phyloP scores from a whole-genome alignment of 768 basidiomycete species.

The Gloeopeniophorella convolvens region DNA sequence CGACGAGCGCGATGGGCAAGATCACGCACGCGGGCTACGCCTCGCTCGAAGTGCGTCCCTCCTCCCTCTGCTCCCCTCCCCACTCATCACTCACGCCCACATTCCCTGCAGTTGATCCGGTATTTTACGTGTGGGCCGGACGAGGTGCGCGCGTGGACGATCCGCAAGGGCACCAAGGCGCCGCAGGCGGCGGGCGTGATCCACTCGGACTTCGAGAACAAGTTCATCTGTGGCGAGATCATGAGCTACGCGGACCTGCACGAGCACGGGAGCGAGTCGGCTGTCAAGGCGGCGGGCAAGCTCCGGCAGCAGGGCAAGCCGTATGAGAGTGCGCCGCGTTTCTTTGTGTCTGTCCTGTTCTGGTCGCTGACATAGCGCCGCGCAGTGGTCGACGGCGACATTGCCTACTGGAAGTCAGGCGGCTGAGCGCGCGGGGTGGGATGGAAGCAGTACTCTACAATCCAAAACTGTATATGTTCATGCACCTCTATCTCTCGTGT shows the following conservation, averaged over 20 bases:
- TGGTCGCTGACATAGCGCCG: background rate
- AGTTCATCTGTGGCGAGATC: conserved; percentile 97
- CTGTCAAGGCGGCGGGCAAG: conserved; percentile 94
- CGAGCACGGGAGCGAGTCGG: conserved; percentile 83
- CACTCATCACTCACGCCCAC: background rate
- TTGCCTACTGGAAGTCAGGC: conserved; percentile 88
- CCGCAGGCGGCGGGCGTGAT: conserved; percentile 98
- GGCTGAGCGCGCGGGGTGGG: conserved; percentile 27
- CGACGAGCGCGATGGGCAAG: conserved; percentile 74
- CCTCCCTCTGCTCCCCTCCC: background rate
- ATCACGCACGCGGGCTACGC: conserved; percentile 94
- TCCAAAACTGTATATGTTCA: background rate
- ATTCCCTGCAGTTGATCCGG: conserved; percentile 61
- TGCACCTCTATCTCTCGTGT: background rate
- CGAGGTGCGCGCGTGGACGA: conserved; percentile 98
- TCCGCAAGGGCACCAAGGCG: conserved; percentile 88
- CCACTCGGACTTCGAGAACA: conserved; percentile 97
- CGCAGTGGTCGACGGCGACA: conserved; percentile 81
- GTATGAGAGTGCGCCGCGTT: conserved; percentile 70
- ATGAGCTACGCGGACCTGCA: conserved; percentile 88
- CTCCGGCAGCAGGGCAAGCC: conserved; percentile 94
- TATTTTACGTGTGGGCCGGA: conserved; percentile 98
- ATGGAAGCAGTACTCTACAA: background rate
- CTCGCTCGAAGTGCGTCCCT: conserved; percentile 62
- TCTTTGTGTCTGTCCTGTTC: background rate